Percentiles rank a stretch among this genome's conserved stretches.
These are phyloP conservation scores for Boletus barrowsii DNA, from an alignment of 768 basidiomycete species.

Conservation along the genomic window DNA sequence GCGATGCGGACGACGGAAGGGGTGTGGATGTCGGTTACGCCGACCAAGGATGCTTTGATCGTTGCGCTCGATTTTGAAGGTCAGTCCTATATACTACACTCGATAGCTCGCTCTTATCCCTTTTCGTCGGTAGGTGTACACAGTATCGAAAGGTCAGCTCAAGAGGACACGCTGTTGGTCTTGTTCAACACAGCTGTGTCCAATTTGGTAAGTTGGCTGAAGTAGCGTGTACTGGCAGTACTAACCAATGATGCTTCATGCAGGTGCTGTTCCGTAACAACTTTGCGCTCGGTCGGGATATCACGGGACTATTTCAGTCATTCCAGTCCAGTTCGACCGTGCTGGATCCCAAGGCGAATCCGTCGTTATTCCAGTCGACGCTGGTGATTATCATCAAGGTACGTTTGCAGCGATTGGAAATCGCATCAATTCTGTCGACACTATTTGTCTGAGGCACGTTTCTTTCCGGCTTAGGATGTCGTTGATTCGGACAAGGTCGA, in stretches of 20 bases:
- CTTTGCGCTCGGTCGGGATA: slow-evolving; percentile 58
- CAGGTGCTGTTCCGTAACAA: slow-evolving; percentile 67
- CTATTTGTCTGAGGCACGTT: not conserved
- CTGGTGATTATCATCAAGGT: slow-evolving; percentile 65
- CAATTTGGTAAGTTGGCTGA: slow-evolving; percentile 43
- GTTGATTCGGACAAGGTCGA: slow-evolving; percentile 59
- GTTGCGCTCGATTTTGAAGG: slow-evolving; percentile 68
- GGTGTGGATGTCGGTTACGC: slow-evolving; percentile 67
- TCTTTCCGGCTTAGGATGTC: slow-evolving; percentile 47
- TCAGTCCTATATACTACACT: not conserved
- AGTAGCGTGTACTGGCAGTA: no score
- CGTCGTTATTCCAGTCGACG: slow-evolving; percentile 55
- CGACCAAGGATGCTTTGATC: slow-evolving; percentile 49
- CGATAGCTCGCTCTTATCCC: fast-evolving
- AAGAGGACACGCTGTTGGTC: slow-evolving; percentile 62
- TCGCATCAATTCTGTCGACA: not conserved
- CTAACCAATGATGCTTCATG: not conserved
- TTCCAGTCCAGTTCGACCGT: slow-evolving; percentile 59
- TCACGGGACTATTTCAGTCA: slow-evolving; percentile 58
- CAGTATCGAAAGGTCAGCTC: slow-evolving; percentile 59
- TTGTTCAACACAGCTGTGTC: slow-evolving; percentile 66
- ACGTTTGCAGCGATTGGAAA: not conserved
- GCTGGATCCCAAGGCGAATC: slow-evolving; percentile 57
- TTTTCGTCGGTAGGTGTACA: slow-evolving; percentile 43
- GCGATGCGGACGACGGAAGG: slow-evolving; percentile 69